phyloP scores from a whole-genome alignment of 352 stramenopile species.

The Aphanomyces cochlioides region DNA sequence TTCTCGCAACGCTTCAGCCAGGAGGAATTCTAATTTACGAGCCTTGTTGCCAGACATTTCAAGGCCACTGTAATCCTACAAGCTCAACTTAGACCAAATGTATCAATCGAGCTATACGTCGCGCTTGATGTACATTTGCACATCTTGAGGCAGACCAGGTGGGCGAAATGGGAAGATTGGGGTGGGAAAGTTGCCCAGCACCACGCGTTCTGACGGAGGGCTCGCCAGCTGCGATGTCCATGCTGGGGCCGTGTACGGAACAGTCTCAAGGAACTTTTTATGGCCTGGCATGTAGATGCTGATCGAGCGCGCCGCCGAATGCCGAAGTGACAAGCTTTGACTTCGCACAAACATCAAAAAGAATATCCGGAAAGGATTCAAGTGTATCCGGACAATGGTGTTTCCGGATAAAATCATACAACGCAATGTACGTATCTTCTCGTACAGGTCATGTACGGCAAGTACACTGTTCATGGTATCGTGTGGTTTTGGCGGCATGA shows the following conservation, averaged over 20 bases:
- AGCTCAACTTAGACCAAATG: neutral
- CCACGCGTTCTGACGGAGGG: conserved; percentile 48
- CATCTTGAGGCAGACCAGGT: conserved; percentile 58
- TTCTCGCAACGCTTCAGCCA: conserved; percentile 86
- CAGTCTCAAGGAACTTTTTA: conserved; percentile 49
- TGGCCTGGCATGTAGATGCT: conserved; percentile 24
- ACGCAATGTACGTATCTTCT: no score
- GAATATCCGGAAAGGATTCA: no score
- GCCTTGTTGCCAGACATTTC: conserved; percentile 95
- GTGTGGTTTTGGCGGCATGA: no score
- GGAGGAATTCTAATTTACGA: conserved; percentile 93
- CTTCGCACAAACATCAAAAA: neutral
- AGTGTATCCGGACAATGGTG: no score
- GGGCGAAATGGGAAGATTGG: conserved; percentile 70
- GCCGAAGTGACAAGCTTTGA: neutral
- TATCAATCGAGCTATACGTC: conserved; percentile 41
- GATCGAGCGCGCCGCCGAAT: neutral
- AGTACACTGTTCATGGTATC: no score
- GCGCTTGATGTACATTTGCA: conserved; percentile 82
- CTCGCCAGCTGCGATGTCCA: conserved; percentile 55
- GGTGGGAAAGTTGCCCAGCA: conserved; percentile 73
- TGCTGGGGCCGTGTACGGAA: conserved; percentile 53
- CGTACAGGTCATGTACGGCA: no score
- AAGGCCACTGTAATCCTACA: conserved; percentile 78
- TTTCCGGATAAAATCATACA: no score